These are phyloP conservation scores for Microcera coccophila DNA, from an alignment of 2,329 filamentous ascomycete species.

Conservation along the genomic window DNA sequence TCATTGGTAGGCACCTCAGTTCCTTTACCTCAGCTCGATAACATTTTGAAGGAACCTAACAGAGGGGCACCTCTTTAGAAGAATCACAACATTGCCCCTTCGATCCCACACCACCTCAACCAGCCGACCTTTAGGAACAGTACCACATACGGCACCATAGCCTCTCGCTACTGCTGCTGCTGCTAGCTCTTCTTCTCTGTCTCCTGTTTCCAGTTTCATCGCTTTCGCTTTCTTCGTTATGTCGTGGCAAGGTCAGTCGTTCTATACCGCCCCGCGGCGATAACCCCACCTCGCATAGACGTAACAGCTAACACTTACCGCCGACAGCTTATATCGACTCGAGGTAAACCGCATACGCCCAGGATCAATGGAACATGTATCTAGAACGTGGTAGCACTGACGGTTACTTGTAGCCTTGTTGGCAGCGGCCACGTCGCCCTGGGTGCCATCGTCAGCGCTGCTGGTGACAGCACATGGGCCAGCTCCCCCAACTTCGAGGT, in stretches of 20 bases:
- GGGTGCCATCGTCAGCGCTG: slow-evolving; percentile 76
- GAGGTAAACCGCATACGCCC: slow-evolving; percentile 39
- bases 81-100: slow-evolving; percentile 16
- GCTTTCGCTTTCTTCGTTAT: slow-evolving; percentile 41
- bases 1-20: neutral
- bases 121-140: too few species aligned
- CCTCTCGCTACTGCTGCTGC: neutral
- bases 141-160: too few species aligned
- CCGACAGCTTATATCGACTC: slow-evolving; percentile 48
- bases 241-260: slow-evolving; percentile 68
- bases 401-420: slow-evolving; percentile 60
- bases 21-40: slow-evolving; percentile 6
- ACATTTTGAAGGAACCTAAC: slow-evolving; percentile 8
- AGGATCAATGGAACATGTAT: neutral
- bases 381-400: neutral
- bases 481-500: slow-evolving; percentile 67
- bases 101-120: slow-evolving; percentile 13
- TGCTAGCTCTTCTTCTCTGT: neutral
- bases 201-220: slow-evolving; percentile 1
- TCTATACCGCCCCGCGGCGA: slow-evolving; percentile 18
- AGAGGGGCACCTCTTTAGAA: slow-evolving; percentile 15
- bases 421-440: slow-evolving; percentile 76
- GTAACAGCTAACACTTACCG: slow-evolving; percentile 16
- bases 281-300: slow-evolving; percentile 24
- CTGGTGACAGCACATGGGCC: slow-evolving; percentile 80